These are phyloP conservation scores for Plasmodium inui DNA, from an alignment of 169 alveolate species.

Conservation along the genomic window DNA sequence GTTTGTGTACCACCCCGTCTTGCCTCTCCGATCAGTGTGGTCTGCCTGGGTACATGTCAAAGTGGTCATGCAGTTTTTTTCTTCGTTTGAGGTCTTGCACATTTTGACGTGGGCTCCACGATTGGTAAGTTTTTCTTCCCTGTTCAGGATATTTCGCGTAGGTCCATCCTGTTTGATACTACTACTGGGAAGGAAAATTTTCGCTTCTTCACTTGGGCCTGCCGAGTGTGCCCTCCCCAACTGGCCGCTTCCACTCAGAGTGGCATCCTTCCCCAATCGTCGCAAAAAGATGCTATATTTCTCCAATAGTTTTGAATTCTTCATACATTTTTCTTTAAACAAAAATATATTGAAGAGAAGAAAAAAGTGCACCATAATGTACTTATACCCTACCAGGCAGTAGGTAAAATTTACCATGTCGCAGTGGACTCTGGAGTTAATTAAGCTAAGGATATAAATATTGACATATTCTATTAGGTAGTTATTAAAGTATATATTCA, in stretches of 20 bases:
- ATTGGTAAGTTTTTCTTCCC: neutral
- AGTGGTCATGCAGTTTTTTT: neutral
- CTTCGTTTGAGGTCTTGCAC: neutral
- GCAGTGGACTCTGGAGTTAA: conserved; percentile 61
- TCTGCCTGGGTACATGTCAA: neutral
- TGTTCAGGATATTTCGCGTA: neutral
- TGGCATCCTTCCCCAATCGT: neutral
- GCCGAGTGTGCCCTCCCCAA: neutral
- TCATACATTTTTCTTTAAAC: conserved; percentile 32
- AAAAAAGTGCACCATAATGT: conserved; percentile 53
- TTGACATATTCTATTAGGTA: conserved; percentile 61
- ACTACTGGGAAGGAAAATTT: neutral
- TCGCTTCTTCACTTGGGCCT: neutral
- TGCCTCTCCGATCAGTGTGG: neutral
- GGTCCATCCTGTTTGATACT: neutral
- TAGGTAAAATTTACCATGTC: conserved; percentile 32
- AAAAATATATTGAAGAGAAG: conserved; percentile 36
- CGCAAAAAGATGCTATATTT: conserved; percentile 27
- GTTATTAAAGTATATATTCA: conserved; percentile 65
- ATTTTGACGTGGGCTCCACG: neutral
- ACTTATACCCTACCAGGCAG: conserved; percentile 31
- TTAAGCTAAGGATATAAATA: conserved; percentile 43
- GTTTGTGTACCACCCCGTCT: neutral
- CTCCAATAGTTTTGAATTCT: conserved; percentile 5
- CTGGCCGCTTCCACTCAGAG: neutral